phyloP scores from a whole-genome alignment of 257 asterid species.

The Primulina tabacum region DNA sequence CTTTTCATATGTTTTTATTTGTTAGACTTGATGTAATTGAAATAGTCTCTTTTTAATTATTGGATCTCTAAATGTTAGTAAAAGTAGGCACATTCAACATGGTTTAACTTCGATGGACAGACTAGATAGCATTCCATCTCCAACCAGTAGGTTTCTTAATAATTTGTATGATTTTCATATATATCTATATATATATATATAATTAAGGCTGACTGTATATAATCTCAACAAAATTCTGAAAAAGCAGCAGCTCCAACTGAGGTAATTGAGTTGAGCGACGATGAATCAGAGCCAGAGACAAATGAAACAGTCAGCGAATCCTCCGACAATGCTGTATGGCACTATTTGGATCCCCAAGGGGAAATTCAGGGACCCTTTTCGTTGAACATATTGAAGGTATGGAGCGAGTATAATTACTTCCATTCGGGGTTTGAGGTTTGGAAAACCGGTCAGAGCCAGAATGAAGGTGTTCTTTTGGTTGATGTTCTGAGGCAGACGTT shows the following conservation, averaged over 20 bases:
- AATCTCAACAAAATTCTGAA: constrained; percentile 11
- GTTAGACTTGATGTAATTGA: too few species aligned
- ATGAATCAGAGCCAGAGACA: constrained; percentile 35
- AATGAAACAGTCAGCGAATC: constrained; percentile 5
- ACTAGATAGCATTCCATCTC: background rate
- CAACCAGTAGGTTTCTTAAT: background rate
- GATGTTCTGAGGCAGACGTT: constrained; percentile 39
- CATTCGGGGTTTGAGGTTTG: constrained; percentile 50
- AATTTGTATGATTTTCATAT: too few species aligned
- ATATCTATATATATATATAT: too few species aligned
- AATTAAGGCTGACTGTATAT: too few species aligned
- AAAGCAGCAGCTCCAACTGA: constrained; percentile 8
- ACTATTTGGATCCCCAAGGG: constrained; percentile 69
- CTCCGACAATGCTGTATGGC: constrained; percentile 38
- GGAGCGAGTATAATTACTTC: constrained; percentile 59
- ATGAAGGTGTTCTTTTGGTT: constrained; percentile 39
- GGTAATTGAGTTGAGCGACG: constrained; percentile 62
- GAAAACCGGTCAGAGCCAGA: constrained; percentile 39
- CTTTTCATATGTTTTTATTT: background rate
- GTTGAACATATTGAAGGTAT: constrained; percentile 34
- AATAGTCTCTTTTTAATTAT: too few species aligned
- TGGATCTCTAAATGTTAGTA: too few species aligned
- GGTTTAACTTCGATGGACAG: too few species aligned
- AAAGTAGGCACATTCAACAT: background rate
- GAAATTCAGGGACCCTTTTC: constrained; percentile 66